Base-by-base conservation (phyloP, 1,284 basidiomycete genomes). In the Inonotus obliquus region DNA sequence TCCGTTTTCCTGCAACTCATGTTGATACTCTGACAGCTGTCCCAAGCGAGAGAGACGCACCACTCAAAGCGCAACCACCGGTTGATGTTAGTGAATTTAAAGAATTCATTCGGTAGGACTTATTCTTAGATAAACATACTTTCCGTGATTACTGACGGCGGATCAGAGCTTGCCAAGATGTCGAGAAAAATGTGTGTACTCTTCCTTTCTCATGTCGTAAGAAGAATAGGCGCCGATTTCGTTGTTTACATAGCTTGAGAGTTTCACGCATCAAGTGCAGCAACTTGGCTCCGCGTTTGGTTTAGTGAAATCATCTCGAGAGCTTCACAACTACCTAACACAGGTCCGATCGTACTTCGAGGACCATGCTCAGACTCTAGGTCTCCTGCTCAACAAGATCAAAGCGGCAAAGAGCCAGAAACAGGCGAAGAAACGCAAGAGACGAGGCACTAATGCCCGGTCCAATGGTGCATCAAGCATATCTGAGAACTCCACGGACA, bases 231-330 rank as follows among this genome's bases (percentile, higher is more conserved):
- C 52, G 38, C 52, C 29, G 38, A 23, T n/a, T 19, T 38, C 35
- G 17, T 51, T 27, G 25, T 13, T 11, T 41, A 7, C 10, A 35
- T 27, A 63, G 61, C 49, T 63, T 10, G 57, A 44, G 19, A 63
- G 35, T 9, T 59, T 63, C 35, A 59, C 61, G 2, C 56, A 63
- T 55, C 37, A 57, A 29, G 57, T 59, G 5, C 61, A 63, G 41
- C 59, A 56, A 38, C 52, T 63, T 5, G 61, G 61, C 21, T 63
- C 61, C 19, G 57, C 61, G 25, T 44, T 63, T n/a, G 45, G 57
- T 17, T 52, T 63, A 13, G 55, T 57, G 14, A 54, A 38, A 6
- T 52, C 57, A 35, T 59, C 61, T 13, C 57, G 56, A 14, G 52
- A 59, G 25, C 27, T 63, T 4, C 52, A 63, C 53, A 23, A 37